Evolutionary conservation across 2,329 filamentous ascomycete species (phyloP), one percentile per base, ranked within the genome.

Genomic region (Macrophomina pseudophaseolina): DNA sequence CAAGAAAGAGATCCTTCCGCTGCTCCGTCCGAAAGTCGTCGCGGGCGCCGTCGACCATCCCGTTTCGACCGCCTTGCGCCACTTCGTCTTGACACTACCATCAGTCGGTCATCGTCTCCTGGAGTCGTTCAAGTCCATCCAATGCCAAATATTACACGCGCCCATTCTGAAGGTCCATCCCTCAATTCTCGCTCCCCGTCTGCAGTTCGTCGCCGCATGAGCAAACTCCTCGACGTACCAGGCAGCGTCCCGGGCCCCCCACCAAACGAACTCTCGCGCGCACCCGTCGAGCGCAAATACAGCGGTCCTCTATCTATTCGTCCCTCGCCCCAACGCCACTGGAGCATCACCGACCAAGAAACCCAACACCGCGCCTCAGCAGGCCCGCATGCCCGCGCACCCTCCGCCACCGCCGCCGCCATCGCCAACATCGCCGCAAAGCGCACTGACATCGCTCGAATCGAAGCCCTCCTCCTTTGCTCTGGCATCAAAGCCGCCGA

Each of bases 401-500:
- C 23, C 23, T 12, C 35, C 35, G 7, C 35, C 6, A 38, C 35
- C 35, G 35, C 35, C 11, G 6, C 67, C 8, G 67, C 64, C 23
- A 54, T 69, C 32, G 5, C 51, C 42, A 58, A 12, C 54, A n/a
- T 71, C 8, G 67, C 69, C n/a, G 70, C 75, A 23, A 74, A 74
- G 85, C 9, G 88, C 86, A 71, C 87, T n/a, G 94, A 97, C 71
- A 86, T 97, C 64, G 91, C 91, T 16, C 89, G 93, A n/a, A 85
- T 94, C 2, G 86, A 88, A 66, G 87, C 92, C 0, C 83, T 96
- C 8, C 86, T 97, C 48, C 83, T 97, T 28, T 91, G 90, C 69
- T 92, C 93, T 0, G 94, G 93, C n/a, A 89, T 97, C 74, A 97
- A 96, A 79, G 94, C 94, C 0, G 89, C 89, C 73, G 92, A 95